Conservation (phyloP, 2,329 filamentous ascomycete genomes). For the Didymella pomorum region DNA sequence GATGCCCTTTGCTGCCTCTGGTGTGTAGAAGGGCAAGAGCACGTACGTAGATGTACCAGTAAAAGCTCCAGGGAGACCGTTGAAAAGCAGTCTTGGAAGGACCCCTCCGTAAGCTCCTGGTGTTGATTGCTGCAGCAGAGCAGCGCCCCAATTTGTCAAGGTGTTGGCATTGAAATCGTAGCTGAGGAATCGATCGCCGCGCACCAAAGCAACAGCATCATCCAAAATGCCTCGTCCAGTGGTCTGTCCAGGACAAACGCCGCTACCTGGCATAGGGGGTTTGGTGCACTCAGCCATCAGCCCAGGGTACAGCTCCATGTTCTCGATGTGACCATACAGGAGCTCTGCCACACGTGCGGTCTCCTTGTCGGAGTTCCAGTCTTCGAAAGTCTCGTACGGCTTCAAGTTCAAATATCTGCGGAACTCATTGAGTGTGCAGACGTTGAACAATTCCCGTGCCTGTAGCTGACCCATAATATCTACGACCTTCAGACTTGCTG, state of each 20-base stretch:
- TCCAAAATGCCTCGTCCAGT: constrained; percentile 78
- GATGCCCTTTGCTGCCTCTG: constrained; percentile 57
- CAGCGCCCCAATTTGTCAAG: constrained; percentile 59
- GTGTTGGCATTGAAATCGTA: constrained; percentile 63
- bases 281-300: constrained; percentile 79
- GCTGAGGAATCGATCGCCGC: constrained; percentile 80
- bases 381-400: constrained; percentile 78
- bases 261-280: constrained; percentile 72
- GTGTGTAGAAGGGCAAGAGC: constrained; percentile 61
- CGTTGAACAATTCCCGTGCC: constrained; percentile 73
- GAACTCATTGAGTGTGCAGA: constrained; percentile 84
- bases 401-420: constrained; percentile 81
- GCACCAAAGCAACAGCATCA: constrained; percentile 76
- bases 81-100: constrained; percentile 54
- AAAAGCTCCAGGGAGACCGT: constrained; percentile 57
- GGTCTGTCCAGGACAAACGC: constrained; percentile 72
- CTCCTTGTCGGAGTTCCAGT: constrained; percentile 79
- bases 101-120: constrained; percentile 58
- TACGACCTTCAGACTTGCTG: constrained; percentile 73
- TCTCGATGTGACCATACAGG: constrained; percentile 76
- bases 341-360: constrained; percentile 67
- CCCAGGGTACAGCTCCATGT: constrained; percentile 82
- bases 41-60: constrained; percentile 60
- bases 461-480: constrained; percentile 82
- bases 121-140: constrained; percentile 51